phyloP scores from a whole-genome alignment of 148 eudicot genomes.

The Rhododendron griersonianum region DNA sequence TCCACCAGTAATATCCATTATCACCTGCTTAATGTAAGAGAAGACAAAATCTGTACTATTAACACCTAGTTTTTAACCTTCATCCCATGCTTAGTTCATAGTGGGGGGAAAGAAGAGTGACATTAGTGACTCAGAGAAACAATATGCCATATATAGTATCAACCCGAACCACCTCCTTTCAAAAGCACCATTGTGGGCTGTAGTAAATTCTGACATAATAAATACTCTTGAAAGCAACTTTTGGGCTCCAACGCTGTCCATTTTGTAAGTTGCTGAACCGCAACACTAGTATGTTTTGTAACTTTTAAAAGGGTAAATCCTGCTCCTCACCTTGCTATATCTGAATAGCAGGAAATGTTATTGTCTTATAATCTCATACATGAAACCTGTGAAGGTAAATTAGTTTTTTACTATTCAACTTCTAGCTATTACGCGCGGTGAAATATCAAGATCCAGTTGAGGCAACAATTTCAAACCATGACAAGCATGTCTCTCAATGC shows the following conservation, averaged over 20 bases:
- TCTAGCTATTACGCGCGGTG: not conserved
- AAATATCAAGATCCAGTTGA: not conserved
- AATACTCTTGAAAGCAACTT: not conserved
- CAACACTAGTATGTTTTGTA: not conserved
- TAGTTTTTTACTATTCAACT: not conserved
- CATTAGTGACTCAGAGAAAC: not conserved
- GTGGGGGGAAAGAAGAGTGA: not conserved
- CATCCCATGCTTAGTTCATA: too few species aligned
- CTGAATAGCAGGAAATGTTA: not conserved
- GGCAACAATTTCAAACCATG: not conserved
- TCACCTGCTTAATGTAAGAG: slow-evolving; percentile 36
- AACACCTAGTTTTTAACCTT: too few species aligned
- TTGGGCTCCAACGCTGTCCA: not conserved
- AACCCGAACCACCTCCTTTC: not conserved
- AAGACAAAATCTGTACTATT: not conserved
- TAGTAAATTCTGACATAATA: not conserved
- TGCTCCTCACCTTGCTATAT: not conserved
- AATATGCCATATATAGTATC: not conserved
- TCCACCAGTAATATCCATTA: slow-evolving; percentile 75
- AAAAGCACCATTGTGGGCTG: not conserved
- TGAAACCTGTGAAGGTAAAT: not conserved
- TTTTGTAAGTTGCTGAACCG: not conserved
- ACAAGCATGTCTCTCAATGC: not conserved
- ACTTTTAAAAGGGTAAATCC: not conserved
- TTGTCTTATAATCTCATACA: not conserved